Percentiles rank a stretch among this genome's conserved stretches.
Evolutionary conservation across 1,284 basidiomycete species (phyloP).

Genomic region (Peniophora sp.): DNA sequence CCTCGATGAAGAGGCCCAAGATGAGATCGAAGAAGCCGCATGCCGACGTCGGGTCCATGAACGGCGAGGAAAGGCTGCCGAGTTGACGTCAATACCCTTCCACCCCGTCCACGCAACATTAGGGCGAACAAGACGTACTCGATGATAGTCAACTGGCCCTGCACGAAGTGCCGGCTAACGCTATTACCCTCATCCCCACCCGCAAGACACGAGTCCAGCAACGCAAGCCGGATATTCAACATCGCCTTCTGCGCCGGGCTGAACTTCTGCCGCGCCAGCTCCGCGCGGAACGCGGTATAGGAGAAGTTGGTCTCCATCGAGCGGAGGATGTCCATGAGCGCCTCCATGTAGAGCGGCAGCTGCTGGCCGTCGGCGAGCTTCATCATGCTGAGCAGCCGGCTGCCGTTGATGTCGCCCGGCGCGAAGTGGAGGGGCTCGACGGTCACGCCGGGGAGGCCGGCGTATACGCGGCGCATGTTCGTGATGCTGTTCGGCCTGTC

Average conservation of each 20-base stretch:
- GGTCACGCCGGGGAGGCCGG: slow-evolving; percentile 16
- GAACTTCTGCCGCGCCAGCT: slow-evolving; percentile 13
- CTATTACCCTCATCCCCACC: slow-evolving; percentile 6
- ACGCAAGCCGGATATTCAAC: slow-evolving; percentile 16
- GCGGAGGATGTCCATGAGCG: slow-evolving; percentile 17
- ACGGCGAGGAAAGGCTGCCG: slow-evolving; percentile 52
- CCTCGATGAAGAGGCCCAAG: slow-evolving; percentile 49
- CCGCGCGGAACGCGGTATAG: slow-evolving; percentile 13
- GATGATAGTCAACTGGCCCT: slow-evolving; percentile 20
- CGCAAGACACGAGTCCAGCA: slow-evolving; percentile 17
- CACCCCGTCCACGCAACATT: neutral
- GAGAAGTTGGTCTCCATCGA: slow-evolving; percentile 17
- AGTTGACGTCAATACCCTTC: neutral
- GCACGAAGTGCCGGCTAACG: slow-evolving; percentile 13
- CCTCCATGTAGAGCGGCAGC: slow-evolving; percentile 19
- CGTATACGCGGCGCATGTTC: slow-evolving; percentile 21
- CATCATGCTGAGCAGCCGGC: slow-evolving; percentile 27
- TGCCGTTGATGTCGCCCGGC: slow-evolving; percentile 21
- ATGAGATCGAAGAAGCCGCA: slow-evolving; percentile 62
- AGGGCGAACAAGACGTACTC: slow-evolving; percentile 10
- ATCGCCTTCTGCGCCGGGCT: slow-evolving; percentile 15
- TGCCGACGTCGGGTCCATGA: slow-evolving; percentile 55
- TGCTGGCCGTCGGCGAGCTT: slow-evolving; percentile 18
- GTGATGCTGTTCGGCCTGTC: slow-evolving; percentile 15
- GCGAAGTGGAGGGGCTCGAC: slow-evolving; percentile 23